Base-by-base conservation (phyloP, 1,284 basidiomycete species). In the Heterobasidion occidentale region DNA sequence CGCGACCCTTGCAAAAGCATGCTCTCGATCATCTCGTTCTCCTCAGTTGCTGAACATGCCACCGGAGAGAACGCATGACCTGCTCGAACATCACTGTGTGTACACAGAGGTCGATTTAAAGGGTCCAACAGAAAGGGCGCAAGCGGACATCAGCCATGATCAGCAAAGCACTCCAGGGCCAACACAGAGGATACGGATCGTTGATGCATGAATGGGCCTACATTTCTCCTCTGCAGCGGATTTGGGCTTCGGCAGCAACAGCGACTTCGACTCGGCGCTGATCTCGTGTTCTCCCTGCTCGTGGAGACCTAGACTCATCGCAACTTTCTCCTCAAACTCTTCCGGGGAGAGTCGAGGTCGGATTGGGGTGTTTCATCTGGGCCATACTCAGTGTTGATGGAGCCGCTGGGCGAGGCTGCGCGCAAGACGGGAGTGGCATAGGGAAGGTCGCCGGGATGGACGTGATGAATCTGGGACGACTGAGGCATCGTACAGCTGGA, bases 381-480 rank as follows among this genome's bases (percentile, higher is more conserved):
- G 7, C 74, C 78, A 57, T 87, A 84, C 8, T 77, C 72, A 35
- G 85, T 87, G 53, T 83, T 86, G 46, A 90, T 77, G 7, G 87
- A 87, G 59, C 83, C 86, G 14, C 84, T 79, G 17, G 87, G 87
- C 3, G 87, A 89, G 1, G 85, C 77, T 6, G 80, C 76, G 19
- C 86, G 82, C 42, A 87, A 74, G 50, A 87, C 76, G 9, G 86
- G 84, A 7, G 81, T 75, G 17, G 81, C 82, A 62, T 89, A 89
- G 9, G 68, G 68, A 5, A 71, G 64, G 52, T 74, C 70, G 34
- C 65, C 66, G 11, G 67, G 66, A 51, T 71, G 70, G n/a, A 71
- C 65, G 60, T 68, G 64, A 14, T 66, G 67, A 11, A 52, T 55
- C 35, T 9, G 35, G 5, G 33, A 27, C 20, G 33, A 34, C 35